Conservation (phyloP, 1,284 basidiomycete species). For the Phlebopus sp. region DNA sequence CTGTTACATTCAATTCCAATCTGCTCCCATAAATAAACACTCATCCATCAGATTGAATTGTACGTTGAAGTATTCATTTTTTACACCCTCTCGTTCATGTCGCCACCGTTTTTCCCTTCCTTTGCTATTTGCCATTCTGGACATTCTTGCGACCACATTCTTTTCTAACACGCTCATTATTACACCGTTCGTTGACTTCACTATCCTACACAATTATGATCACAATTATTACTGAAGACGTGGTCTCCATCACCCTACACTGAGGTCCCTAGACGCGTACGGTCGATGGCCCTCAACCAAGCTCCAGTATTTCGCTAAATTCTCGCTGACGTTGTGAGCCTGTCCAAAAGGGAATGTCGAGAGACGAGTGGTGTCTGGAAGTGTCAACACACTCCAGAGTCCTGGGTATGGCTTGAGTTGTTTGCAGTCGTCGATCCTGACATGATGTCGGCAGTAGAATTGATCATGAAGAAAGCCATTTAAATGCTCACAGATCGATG, state of each 20-base stretch:
- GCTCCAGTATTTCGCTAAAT: slow-evolving; percentile 41
- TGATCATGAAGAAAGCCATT: too few species aligned
- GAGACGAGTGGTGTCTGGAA: slow-evolving; percentile 38
- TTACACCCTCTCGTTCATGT: background rate
- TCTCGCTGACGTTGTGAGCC: slow-evolving; percentile 34
- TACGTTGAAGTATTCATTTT: background rate
- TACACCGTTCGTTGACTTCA: background rate
- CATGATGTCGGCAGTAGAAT: too few species aligned
- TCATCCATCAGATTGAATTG: too few species aligned
- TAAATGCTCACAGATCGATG: too few species aligned
- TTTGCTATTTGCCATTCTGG: background rate
- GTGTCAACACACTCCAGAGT: too few species aligned
- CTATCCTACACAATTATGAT: background rate
- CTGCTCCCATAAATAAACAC: too few species aligned
- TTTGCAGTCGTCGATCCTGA: too few species aligned
- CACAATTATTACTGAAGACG: too few species aligned
- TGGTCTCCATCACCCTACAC: too few species aligned
- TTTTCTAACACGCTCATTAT: background rate
- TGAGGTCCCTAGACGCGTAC: background rate
- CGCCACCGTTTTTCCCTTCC: too few species aligned
- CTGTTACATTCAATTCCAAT: too few species aligned
- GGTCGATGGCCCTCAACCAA: slow-evolving; percentile 44
- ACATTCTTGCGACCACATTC: background rate
- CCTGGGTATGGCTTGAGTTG: too few species aligned
- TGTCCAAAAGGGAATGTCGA: slow-evolving; percentile 42